Percentiles rank a stretch among this genome's conserved stretches.
Evolutionary conservation across 1,284 basidiomycete genomes (phyloP).

Genomic region (Tremellales sp.): DNA sequence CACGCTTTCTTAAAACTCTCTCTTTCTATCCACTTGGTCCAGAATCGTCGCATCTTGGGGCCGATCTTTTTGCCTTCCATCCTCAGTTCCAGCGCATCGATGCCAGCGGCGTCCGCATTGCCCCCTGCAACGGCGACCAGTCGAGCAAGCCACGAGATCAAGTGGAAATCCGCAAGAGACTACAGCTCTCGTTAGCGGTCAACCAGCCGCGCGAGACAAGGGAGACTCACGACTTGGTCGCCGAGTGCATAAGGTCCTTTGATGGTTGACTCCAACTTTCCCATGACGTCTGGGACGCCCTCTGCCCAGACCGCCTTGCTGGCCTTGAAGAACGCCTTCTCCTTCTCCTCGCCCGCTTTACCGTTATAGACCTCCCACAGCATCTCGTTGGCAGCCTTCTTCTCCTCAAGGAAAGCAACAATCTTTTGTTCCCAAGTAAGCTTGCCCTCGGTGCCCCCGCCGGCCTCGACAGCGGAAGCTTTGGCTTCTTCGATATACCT

Average conservation of each 20-base stretch:
- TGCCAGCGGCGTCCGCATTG: slow-evolving; percentile 49
- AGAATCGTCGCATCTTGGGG: slow-evolving; percentile 51
- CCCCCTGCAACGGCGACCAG: slow-evolving; percentile 61
- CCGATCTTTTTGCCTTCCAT: slow-evolving; percentile 38
- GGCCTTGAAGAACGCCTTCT: slow-evolving; percentile 45
- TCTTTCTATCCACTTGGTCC: slow-evolving; percentile 62
- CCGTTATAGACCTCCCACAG: slow-evolving; percentile 46
- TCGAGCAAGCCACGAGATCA: slow-evolving; percentile 70
- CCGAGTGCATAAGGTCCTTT: slow-evolving; percentile 70
- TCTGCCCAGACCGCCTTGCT: slow-evolving; percentile 52
- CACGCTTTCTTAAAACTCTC: slow-evolving; percentile 68
- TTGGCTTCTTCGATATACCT: slow-evolving; percentile 54
- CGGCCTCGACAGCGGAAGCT: slow-evolving; percentile 50
- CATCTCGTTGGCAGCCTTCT: slow-evolving; percentile 41
- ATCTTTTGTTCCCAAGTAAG: slow-evolving; percentile 37
- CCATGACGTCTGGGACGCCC: slow-evolving; percentile 52
- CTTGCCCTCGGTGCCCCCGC: slow-evolving; percentile 49
- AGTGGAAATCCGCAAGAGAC: slow-evolving; percentile 73
- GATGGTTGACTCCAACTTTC: slow-evolving; percentile 57
- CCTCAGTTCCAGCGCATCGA: slow-evolving; percentile 35
- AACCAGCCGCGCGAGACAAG: background rate
- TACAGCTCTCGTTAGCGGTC: slow-evolving; percentile 46
- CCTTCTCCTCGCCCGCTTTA: slow-evolving; percentile 26
- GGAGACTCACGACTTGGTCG: slow-evolving; percentile 47
- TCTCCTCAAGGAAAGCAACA: slow-evolving; percentile 48